Evolutionary conservation across 73 alveolate species (phyloP).

Genomic region (Stentor coeruleus): DNA sequence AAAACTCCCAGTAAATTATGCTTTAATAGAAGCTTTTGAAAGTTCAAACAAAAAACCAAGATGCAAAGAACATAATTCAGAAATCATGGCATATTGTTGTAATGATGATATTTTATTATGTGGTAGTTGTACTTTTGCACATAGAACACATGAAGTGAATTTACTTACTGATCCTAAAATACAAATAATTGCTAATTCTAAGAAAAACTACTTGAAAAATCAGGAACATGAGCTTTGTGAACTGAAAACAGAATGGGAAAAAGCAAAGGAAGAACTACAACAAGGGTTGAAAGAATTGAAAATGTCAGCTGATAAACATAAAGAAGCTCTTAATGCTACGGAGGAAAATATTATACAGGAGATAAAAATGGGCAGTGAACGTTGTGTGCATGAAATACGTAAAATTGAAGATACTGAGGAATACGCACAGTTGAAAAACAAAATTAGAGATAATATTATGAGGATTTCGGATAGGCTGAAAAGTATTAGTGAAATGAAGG

Average conservation of each 20-base stretch:
- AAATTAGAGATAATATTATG: neutral
- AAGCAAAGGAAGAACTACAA: neutral
- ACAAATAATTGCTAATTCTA: slow-evolving; percentile 1
- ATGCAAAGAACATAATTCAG: neutral
- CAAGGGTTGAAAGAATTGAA: neutral
- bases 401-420: neutral
- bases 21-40: slow-evolving; percentile 10
- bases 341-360: neutral
- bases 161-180: slow-evolving; percentile 13
- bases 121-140: neutral
- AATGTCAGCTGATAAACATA: neutral
- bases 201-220: neutral
- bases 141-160: neutral
- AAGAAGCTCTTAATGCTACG: no score
- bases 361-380: neutral
- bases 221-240: neutral
- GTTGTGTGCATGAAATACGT: neutral
- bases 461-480: neutral
- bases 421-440: neutral
- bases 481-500: neutral
- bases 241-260: neutral
- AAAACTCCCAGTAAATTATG: slow-evolving; percentile 22
- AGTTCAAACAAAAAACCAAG: neutral
- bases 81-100: slow-evolving; percentile 1
- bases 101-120: slow-evolving; percentile 1